Evolutionary conservation across 225 moss, liverwort and hornwort genomes (phyloP), one percentile per base, ranked within the genome.

Genomic region (Climacium dendroides): DNA sequence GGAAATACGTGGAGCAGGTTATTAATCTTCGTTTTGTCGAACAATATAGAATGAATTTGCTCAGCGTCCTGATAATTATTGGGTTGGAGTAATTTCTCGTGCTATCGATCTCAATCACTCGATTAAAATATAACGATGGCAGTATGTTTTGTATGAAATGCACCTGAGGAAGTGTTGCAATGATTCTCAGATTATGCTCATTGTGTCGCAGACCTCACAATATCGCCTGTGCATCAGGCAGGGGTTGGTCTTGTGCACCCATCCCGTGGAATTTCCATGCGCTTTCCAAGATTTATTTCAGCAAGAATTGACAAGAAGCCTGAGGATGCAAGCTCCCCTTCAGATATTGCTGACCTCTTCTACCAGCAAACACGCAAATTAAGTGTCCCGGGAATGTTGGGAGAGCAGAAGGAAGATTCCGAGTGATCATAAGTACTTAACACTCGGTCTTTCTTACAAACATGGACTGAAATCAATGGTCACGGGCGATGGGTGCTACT

Each of bases 1-100:
- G 97, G 96, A 95, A 86, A 97, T 96, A 65, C 95, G 92, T 67
- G 97, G 97, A 83, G 97, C 97, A 91, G 96, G 96, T 96, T 89
- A 55, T 85, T 57, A 16, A 74, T 89, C 11, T 76, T 82, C 54
- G 69, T 71, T 79, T 72, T 78, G 78, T 83, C 73, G 58, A 85
- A 79, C 39, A 39, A 39, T 58, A 57, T 34, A 39, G 85, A 35
- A 53, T 62, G 24, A 59, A 80, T 35, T 69, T 61, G 24, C 85
- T 67, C 50, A 72, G 73, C 53, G 19, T 75, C 35, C 6, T 48
- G 71, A 70, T 64, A 39, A 41, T 70, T 30, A 62, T 90, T 64
- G 79, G 65, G 47, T 41, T 74, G 35, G 11, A 78, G 65, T 71
- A 50, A 39, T 71, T 71, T 72, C 55, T 78, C 37, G 55, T 82